phyloP scores from a whole-genome alignment of 441 rosid species.

The Isatis lusitanica region DNA sequence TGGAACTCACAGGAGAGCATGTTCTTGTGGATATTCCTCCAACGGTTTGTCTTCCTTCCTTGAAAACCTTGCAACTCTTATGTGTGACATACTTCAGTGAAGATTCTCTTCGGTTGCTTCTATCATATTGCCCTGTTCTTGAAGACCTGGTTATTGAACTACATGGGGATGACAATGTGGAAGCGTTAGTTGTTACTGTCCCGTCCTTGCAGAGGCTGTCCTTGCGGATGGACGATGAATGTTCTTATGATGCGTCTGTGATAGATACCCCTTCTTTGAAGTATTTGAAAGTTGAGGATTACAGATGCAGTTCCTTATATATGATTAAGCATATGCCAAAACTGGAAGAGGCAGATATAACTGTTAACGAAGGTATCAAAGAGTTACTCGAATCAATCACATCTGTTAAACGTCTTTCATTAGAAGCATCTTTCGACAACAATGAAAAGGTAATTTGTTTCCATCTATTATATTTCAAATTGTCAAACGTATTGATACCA shows the following conservation, averaged over 20 bases:
- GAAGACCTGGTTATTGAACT: constrained; percentile 1
- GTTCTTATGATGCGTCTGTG: neutral
- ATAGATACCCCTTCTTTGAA: neutral
- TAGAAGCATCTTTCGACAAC: neutral
- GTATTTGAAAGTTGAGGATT: neutral
- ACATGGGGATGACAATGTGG: neutral
- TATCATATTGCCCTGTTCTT: neutral
- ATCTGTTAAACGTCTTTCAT: neutral
- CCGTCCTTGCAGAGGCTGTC: neutral
- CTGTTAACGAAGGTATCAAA: neutral
- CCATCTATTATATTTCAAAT: neutral
- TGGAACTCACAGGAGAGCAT: too few species aligned
- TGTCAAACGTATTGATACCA: neutral
- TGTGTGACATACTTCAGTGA: neutral
- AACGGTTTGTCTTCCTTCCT: too few species aligned
- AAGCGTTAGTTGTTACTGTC: neutral
- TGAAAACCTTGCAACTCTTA: too few species aligned
- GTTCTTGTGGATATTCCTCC: neutral
- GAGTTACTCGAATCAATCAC: neutral
- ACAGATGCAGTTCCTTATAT: neutral
- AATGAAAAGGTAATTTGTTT: neutral
- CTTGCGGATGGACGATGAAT: neutral
- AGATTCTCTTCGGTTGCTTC: neutral
- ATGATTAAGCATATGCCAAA: neutral
- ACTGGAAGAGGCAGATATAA: neutral